Evolutionary conservation across 805 yeast species (phyloP), one percentile per base, ranked within the genome.

Genomic region (Yamadazyma sp.): DNA sequence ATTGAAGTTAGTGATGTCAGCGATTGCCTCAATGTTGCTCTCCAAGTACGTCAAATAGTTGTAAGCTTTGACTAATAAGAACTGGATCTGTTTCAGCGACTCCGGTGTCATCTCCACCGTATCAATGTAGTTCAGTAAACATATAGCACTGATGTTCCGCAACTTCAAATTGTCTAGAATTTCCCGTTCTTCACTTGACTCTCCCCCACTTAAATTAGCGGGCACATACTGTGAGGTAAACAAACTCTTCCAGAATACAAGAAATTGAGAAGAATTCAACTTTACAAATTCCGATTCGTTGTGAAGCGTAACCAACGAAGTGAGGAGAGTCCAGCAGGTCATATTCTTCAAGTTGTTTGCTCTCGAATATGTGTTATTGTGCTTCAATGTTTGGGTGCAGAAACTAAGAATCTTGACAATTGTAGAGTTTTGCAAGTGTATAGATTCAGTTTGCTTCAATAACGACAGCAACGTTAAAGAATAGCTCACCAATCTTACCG

Each of bases 311-410:
- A 67, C 66, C 33, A 68, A 51, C 0, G 73, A 59, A 3, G 70
- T 46, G 28, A 69, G 54, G n/a, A 67, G 57, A 5, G 64, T 52
- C 74, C 73, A 69, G 43, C 72, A 67, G 9, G 67, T 45, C 1
- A 64, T 54, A 40, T 56, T 59, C 32, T 56, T 60, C 35, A 54
- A 38, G 22, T 40, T 50, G 14, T 47, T 56, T 16, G 42, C 43
- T 5, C 49, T 50, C 9, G 46, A 38, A 18, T 49, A 53, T 21
- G 47, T 38, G 22, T 50, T 54, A 41, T 51, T 63, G 38, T 67
- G 70, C 47, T 69, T 69, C 48, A 69, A 57, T 37, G 56, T 63
- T 37, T 69, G 74, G 7, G 74, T 69, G 45, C 73, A 69, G 40
- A 66, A 68, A 60, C 73, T 67, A 42, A 69, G 51, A 8, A 68